Evolutionary conservation across 2,329 filamentous ascomycete genomes (phyloP).

Genomic region (Tolypocladium pustulatum): DNA sequence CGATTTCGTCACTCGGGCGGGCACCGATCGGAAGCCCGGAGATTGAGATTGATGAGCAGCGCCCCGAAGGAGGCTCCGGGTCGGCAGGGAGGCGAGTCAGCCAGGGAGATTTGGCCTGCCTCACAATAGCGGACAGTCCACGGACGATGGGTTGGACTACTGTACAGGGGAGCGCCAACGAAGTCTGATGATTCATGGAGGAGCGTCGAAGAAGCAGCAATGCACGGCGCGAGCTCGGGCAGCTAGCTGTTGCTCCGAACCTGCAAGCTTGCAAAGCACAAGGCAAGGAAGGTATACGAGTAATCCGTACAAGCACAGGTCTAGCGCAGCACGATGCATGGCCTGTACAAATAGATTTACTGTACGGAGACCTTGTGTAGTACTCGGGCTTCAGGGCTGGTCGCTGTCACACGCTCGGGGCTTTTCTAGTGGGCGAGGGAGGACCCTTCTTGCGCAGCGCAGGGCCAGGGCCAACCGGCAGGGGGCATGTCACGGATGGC

Average conservation of each 20-base stretch:
- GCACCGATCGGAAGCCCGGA: conserved; percentile 1
- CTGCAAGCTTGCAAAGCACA: not conserved
- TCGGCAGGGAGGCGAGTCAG: conserved; percentile 6
- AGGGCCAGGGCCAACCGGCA: not conserved
- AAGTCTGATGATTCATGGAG: not conserved
- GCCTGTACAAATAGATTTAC: not conserved
- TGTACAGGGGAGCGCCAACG: not conserved
- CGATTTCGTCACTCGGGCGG: not conserved
- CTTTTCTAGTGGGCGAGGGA: not conserved
- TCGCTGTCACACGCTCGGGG: not conserved
- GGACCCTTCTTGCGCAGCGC: not conserved
- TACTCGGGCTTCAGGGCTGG: not conserved
- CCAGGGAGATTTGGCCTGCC: conserved; percentile 5
- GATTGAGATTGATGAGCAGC: conserved; percentile 1
- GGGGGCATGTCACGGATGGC: not conserved
- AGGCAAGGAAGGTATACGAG: no score
- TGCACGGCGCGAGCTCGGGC: not conserved
- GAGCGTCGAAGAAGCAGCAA: not conserved
- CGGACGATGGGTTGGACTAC: not conserved
- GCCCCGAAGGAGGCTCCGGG: not conserved
- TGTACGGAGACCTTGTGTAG: no score
- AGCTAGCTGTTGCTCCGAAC: not conserved
- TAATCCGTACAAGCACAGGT: no score
- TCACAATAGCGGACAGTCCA: not conserved
- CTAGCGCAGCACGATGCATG: not conserved